phyloP scores from a whole-genome alignment of 352 stramenopile genomes.

The Phytophthora uliginosa region DNA sequence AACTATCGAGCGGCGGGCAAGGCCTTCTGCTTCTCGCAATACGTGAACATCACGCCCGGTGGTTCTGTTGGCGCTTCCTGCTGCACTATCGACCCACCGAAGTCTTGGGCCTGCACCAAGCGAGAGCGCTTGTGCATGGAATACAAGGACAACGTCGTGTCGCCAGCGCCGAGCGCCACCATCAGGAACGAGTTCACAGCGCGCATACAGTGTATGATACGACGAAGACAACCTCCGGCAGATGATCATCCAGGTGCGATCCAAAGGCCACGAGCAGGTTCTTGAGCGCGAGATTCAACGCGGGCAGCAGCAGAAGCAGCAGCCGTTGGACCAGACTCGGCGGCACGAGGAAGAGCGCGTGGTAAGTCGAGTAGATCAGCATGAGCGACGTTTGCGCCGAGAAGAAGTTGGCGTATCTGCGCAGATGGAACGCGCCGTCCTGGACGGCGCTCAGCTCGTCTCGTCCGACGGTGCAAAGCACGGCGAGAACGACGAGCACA shows the following conservation, averaged over 20 bases:
- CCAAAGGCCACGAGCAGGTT: not conserved
- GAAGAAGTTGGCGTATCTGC: constrained; percentile 24
- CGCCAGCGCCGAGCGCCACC: not conserved
- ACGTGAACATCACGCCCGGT: no score
- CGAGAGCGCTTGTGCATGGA: constrained; percentile 4
- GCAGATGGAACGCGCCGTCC: constrained; percentile 20
- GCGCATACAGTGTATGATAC: not conserved
- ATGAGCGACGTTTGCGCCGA: constrained; percentile 23
- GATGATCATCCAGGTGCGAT: not conserved
- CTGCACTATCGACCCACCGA: not conserved
- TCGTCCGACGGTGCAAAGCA: constrained; percentile 25
- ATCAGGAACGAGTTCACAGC: not conserved
- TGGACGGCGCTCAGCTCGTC: constrained; percentile 1
- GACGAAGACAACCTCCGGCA: not conserved
- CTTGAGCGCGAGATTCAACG: constrained; percentile 11
- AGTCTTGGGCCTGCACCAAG: not conserved
- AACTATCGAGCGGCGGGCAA: not conserved
- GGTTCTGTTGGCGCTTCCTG: no score
- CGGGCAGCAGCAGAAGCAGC: constrained; percentile 16
- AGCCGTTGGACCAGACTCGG: constrained; percentile 11
- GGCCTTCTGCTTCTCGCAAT: no score
- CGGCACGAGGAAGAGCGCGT: constrained; percentile 18
- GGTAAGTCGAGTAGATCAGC: constrained; percentile 30
- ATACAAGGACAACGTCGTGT: not conserved
- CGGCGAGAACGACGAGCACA: constrained; percentile 18